phyloP scores from a whole-genome alignment of 352 stramenopile genomes.

The Phytophthora podocarpi region DNA sequence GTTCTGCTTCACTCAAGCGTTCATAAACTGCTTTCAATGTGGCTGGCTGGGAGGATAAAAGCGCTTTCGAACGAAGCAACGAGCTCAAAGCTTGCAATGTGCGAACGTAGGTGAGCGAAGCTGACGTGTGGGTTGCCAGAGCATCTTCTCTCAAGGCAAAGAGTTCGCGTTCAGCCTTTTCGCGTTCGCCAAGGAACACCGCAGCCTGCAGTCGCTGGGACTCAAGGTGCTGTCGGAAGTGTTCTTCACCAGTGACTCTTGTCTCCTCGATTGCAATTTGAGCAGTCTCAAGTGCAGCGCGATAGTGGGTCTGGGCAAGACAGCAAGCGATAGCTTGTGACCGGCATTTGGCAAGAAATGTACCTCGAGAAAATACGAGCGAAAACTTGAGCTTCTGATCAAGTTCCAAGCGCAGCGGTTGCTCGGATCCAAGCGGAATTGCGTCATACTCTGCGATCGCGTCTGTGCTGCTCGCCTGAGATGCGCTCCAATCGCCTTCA shows the following conservation, averaged over 20 bases:
- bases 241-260: constrained; percentile 39
- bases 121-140: constrained; percentile 25
- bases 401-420: constrained; percentile 20
- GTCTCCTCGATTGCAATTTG: constrained; percentile 46
- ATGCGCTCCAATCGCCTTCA: constrained; percentile 41
- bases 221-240: constrained; percentile 49
- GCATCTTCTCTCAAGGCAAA: constrained; percentile 28
- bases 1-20: constrained; percentile 45
- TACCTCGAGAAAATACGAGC: constrained; percentile 34
- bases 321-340: constrained; percentile 46
- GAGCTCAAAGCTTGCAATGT: constrained; percentile 46
- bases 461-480: constrained; percentile 26
- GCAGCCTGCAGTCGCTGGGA: constrained; percentile 44
- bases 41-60: constrained; percentile 13
- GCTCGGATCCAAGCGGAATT: constrained; percentile 12
- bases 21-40: constrained; percentile 21
- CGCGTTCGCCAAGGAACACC: constrained; percentile 43
- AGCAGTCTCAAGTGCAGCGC: constrained; percentile 31
- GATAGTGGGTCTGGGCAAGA: constrained; percentile 38
- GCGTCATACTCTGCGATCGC: constrained; percentile 24
- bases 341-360: constrained; percentile 45
- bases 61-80: constrained; percentile 42
- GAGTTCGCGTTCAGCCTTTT: constrained; percentile 33
- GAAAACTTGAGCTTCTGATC: constrained; percentile 51
- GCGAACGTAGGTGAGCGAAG: constrained; percentile 41